A percentile compares a stretch with the other conserved stretches of the same genome.
These are phyloP conservation scores for Tulasnella sp. DNA, from an alignment of 768 basidiomycete genomes.

Conservation along the genomic window DNA sequence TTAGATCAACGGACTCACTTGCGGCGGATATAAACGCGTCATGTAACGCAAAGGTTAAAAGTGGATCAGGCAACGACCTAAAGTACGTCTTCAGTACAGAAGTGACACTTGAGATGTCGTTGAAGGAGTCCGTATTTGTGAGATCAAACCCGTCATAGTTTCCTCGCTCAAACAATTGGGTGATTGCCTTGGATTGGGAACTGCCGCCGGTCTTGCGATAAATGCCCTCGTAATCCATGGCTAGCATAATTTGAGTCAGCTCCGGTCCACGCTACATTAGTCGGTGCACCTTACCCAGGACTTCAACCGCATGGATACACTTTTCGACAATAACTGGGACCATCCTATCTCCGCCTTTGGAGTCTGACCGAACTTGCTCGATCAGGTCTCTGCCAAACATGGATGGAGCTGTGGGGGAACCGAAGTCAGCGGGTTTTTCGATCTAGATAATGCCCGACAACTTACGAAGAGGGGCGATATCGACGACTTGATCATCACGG, in stretches of 20 bases:
- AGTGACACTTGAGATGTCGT: constrained; percentile 93
- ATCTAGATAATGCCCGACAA: constrained; percentile 4
- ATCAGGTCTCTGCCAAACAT: constrained; percentile 86
- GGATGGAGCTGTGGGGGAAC: constrained; percentile 48
- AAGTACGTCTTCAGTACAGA: constrained; percentile 96
- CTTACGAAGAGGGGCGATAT: constrained; percentile 27
- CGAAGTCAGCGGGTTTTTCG: constrained; percentile 15
- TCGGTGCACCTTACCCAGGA: constrained; percentile 43
- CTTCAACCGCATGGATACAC: constrained; percentile 89
- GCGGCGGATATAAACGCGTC: constrained; percentile 77
- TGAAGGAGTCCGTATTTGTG: constrained; percentile 75
- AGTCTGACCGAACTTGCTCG: constrained; percentile 69
- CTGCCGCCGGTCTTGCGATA: constrained; percentile 96
- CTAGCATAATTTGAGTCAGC: constrained; percentile 28
- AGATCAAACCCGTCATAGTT: constrained; percentile 85
- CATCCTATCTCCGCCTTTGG: constrained; percentile 41
- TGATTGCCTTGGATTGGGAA: constrained; percentile 83
- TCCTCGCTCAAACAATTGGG: constrained; percentile 86
- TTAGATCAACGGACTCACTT: constrained; percentile 27
- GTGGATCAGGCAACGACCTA: constrained; percentile 78
- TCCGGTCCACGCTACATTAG: too few relatives aligned
- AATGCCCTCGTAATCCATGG: constrained; percentile 92
- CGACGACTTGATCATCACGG: constrained; percentile 18
- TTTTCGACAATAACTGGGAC: constrained; percentile 89
- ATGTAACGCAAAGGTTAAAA: constrained; percentile 83